Conservation (phyloP, 495 filamentous ascomycete genomes). For the Tuber umbilicatum region DNA sequence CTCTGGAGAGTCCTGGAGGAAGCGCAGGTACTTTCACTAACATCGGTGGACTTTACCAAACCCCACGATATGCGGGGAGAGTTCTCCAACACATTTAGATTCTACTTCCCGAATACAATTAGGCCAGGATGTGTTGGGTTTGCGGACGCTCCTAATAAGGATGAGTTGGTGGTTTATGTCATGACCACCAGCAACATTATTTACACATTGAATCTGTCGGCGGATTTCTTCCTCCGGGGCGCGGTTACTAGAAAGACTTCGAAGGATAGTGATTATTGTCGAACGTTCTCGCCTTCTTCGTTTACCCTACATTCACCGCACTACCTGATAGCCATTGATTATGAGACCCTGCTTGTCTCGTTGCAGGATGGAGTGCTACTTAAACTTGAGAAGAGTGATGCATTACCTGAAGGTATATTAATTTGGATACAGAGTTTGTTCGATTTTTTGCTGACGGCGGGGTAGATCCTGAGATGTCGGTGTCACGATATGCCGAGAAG, state of each 20-base stretch:
- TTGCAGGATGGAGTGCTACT: conserved; percentile 77
- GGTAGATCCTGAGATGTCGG: conserved; percentile 33
- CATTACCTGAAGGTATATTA: conserved; percentile 25
- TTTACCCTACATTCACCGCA: conserved; percentile 75
- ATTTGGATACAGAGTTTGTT: background rate
- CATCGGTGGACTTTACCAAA: conserved; percentile 73
- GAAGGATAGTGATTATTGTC: conserved; percentile 60
- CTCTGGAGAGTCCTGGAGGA: conserved; percentile 84
- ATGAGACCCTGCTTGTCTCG: conserved; percentile 67
- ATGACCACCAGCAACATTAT: conserved; percentile 71
- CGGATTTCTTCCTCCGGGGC: conserved; percentile 66
- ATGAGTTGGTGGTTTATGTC: conserved; percentile 71
- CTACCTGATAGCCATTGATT: conserved; percentile 64
- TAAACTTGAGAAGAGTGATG: conserved; percentile 50
- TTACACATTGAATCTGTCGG: conserved; percentile 69
- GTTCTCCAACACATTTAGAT: conserved; percentile 62
- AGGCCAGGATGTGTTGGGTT: conserved; percentile 69
- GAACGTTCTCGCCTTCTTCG: conserved; percentile 60
- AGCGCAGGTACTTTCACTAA: conserved; percentile 71
- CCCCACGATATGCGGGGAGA: conserved; percentile 57
- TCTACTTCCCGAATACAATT: conserved; percentile 67
- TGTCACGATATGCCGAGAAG: conserved; percentile 39
- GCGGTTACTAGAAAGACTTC: conserved; percentile 26
- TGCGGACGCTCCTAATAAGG: conserved; percentile 68
- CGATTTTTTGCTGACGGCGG: background rate